A percentile compares a stretch with the other conserved stretches of the same genome.
Evolutionary conservation across 2,329 filamentous ascomycete genomes (phyloP).

Genomic region (Epichloe scottii): DNA sequence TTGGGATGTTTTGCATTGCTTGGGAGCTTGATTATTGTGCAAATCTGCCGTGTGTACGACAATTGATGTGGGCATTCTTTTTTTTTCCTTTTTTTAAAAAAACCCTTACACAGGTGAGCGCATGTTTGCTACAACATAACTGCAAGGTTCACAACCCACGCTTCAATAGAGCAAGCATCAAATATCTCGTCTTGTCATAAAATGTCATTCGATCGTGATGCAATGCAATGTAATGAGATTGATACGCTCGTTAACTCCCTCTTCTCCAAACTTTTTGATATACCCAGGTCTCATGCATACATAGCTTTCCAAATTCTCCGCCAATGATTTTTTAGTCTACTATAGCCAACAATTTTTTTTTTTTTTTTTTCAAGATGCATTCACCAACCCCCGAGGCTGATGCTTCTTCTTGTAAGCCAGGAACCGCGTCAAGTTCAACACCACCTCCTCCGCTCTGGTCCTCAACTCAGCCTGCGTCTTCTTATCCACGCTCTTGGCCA

Average conservation of each 20-base stretch:
- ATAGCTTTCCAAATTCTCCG: background rate
- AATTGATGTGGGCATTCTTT: background rate
- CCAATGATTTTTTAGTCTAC: background rate
- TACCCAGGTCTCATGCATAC: too few relatives aligned
- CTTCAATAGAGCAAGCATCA: background rate
- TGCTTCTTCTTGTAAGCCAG: conserved; percentile 53
- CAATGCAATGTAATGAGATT: too few relatives aligned
- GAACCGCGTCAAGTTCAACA: conserved; percentile 49
- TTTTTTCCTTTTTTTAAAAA: background rate
- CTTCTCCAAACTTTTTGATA: background rate
- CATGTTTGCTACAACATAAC: too few relatives aligned
- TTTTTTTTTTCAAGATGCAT: background rate
- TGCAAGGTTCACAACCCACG: too few relatives aligned
- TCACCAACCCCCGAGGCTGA: conserved; percentile 17
- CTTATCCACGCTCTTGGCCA: conserved; percentile 51
- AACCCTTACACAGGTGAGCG: too few relatives aligned
- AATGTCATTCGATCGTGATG: too few relatives aligned
- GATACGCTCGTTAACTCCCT: too few relatives aligned
- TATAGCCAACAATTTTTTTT: background rate
- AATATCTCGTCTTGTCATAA: too few relatives aligned
- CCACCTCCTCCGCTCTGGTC: conserved; percentile 45
- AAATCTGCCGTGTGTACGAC: background rate
- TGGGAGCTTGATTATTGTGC: background rate
- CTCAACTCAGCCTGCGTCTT: conserved; percentile 43
- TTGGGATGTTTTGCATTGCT: background rate